Evolutionary conservation across 106 monocot species (phyloP).

Genomic region (Posidonia australis): DNA sequence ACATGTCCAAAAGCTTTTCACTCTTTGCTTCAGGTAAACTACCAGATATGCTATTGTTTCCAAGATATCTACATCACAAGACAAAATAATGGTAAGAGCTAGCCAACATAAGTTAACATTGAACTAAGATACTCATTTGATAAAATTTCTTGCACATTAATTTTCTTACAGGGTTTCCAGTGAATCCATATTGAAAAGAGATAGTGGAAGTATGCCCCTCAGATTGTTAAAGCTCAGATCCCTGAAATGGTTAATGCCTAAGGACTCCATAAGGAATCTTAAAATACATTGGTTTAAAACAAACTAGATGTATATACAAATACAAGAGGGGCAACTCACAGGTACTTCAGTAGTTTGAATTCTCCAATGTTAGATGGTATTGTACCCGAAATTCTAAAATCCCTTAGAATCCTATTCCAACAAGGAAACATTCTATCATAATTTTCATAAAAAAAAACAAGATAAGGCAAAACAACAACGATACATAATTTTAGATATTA

Average conservation of each 20-base stretch:
- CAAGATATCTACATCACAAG: background rate
- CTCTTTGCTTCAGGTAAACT: background rate
- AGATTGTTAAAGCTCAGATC: too few relatives aligned
- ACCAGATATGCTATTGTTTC: background rate
- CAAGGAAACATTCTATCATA: background rate
- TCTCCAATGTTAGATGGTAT: constrained; percentile 11
- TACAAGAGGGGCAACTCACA: too few relatives aligned
- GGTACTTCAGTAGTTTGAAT: background rate
- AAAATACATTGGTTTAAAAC: too few relatives aligned
- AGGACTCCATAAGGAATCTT: too few relatives aligned
- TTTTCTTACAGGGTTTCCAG: background rate
- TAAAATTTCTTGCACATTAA: background rate
- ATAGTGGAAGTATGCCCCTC: background rate
- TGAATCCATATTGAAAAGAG: background rate
- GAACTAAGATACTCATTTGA: background rate
- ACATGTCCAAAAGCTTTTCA: background rate
- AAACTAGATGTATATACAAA: too few relatives aligned
- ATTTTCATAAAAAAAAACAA: too few relatives aligned
- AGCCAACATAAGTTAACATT: background rate
- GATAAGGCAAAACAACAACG: too few relatives aligned
- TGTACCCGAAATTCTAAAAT: constrained; percentile 14
- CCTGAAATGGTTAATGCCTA: too few relatives aligned
- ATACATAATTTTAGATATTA: too few relatives aligned
- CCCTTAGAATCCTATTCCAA: constrained; percentile 10
- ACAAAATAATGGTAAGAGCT: too few relatives aligned